Base-by-base conservation (phyloP, 192 early-diverging fungal species). In the Entomortierella chlamydospora region DNA sequence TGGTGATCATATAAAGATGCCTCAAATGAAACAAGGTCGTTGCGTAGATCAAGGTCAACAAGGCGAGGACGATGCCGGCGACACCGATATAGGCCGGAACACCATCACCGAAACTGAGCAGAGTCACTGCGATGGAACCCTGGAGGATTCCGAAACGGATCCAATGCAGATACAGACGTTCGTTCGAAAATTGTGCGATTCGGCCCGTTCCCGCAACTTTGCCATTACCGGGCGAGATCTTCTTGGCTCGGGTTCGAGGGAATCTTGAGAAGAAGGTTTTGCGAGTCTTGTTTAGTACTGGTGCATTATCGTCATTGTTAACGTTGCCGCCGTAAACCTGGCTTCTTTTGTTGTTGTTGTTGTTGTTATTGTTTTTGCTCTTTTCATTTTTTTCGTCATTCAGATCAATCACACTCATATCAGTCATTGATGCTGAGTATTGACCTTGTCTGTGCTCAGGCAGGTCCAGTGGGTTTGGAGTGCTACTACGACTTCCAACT, bases 121-220 rank as follows among this genome's bases (percentile, higher is more conserved):
- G 26, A 18, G 52, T 64, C 41, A 70, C 17, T 2, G 76, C 76
- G 29, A 79, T 70, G 26, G 57, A 26, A 5, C 67, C 76, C 22
- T 79, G 76, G 8, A 79, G 31, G 41, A 79, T 64, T 8, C 68
- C 76, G 17, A 70, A 70, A 22, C 62, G 61, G 31, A 79, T 70
- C 76, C 76, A 79, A 37, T 79, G 76, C 68, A 79, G 26, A 30
- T 61, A 79, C 31, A 79, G 51, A 66, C 76, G 76, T 42, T 79
- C 76, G 51, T 79, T 79, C 68, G 76, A 79, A 62, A 79, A 79
- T 33, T 65, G 76, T 0, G 76, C 76, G 22, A 65, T 2, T 9
- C 68, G 68, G 30, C 76, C 76, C 0, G 68, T 70, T 5, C 61
- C 55, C 2, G 41, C 12, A 29, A 70, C 49, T 42, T 65, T 59